Evolutionary conservation across 805 yeast species (phyloP), one percentile per base, ranked within the genome.

Genomic region (Lipomyces spencermartinsiae): DNA sequence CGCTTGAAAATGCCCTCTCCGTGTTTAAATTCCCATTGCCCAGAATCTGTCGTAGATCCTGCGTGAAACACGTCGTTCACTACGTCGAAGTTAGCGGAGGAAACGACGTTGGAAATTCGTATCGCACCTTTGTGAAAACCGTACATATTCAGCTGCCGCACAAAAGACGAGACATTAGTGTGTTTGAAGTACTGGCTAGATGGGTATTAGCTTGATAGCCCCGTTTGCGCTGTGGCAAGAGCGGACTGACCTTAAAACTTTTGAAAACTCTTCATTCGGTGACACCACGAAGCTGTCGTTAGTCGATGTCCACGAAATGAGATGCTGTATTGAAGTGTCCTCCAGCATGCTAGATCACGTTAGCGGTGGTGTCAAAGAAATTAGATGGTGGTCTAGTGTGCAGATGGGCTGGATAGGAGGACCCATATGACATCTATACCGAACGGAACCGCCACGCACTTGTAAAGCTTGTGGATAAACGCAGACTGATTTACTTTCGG

Each of bases 91-190:
- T 55, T 29, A 8, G 62, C 56, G 19, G 31, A 43, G 9, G 33
- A 10, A 16, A 43, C 22, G 49, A 43, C 3, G 22, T 43, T 43
- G n/a, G 85, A 88, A 35, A 7, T n/a, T 29, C 29, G 29, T 25
- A 5, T 19, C 56, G 7, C 46, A 70, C 73, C 73, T 80, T 93
- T 93, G 78, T 93, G 97, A 81, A 93, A 93, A 0, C 97, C 97
- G 77, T 93, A 93, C 98, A 93, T 94, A 81, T 94, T 97, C 58
- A 93, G 82, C 79, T 94, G 98, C 59, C 98, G 86, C 46, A 94
- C 97, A 81, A 94, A 94, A 68, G 94, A 88, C 31, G 97, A 92
- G 35, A 93, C 92, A 76, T 94, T 94, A 2, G 97, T 96, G 80
- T 93, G 98, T 77, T 94, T 94, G 83, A 94, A 93, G 77, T 91